Evolutionary conservation across 306 rosid species (phyloP), one percentile per base, ranked within the genome.

Genomic region (Notholithocarpus densiflorus): DNA sequence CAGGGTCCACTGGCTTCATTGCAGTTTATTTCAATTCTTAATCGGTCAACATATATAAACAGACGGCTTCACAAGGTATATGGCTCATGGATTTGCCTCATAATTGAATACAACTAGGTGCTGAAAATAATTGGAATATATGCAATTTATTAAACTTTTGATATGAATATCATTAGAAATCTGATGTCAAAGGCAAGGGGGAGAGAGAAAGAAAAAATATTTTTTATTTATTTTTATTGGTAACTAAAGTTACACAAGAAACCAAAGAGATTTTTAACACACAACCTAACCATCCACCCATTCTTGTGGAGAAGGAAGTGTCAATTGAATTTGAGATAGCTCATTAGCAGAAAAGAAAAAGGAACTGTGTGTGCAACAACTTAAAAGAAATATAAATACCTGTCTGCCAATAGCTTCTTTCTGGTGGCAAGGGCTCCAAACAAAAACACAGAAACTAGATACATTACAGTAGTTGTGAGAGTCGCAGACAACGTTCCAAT

Each of bases 401-500:
- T 93, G 86, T 95, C 98, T 14, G 98, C 90, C 84, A 95, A 84
- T 77, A 95, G 91, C 90, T 77, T 85, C 79, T 95, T 79, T 84
- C 99, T 84, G 76, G 86, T 91, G 24, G 99, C 94, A 82, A 95
- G 80, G 4, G 97, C 89, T 69, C 99, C 99, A 89, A 95, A 93
- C 76, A 95, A 40, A 54, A 95, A 64, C 68, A 95, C 97, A 65
- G 99, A 90, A 77, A 95, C 76, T 71, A 95, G 72, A 87, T 95
- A 95, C 92, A 95, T 62, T 71, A 8, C 31, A 40, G 98, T 84
- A 56, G 99, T 95, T 55, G 83, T 17, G 80, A 95, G 93, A 75
- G 98, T 95, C 65, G 99, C 98, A 80, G 96, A 79, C 84, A 95
- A 76, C 52, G 99, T 95, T 86, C 99, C 99, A 34, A 95, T 71